Base-by-base conservation (phyloP, 805 yeast species). In the Kuraishia hungarica region DNA sequence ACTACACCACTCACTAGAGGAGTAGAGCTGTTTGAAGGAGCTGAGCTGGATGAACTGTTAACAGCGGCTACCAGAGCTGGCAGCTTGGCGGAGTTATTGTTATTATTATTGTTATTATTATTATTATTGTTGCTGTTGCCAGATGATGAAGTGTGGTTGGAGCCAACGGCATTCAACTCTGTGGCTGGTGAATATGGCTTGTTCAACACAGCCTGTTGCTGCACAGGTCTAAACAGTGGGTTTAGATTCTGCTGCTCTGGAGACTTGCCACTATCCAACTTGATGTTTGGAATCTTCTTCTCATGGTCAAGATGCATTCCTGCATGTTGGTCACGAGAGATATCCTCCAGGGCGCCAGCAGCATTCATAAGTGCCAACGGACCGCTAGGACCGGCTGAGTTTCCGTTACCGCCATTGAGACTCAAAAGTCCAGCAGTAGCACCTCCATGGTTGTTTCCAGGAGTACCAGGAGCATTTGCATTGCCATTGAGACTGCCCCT, bases 341-440 rank as follows among this genome's bases (percentile, higher is more conserved):
- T 61, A 19, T 70, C 70, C 56, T 73, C 77, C 51, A 72, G 62
- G 15, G 75, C 75, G 28, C 76, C 76, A 19, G 74, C 75, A 58
- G 62, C 64, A 51, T 59, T 60, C 28, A 60, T 64, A 26, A 54
- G 49, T 2, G 60, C 63, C 26, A 54, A 24, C 8, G 48, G 48
- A 15, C 53, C 53, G 15, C 17, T 24, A 15, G 49, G 49, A 35
- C 24, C 20, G 8, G 35, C 2, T 11, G 20, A 23, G 35, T 17
- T 49, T 7, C 51, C 51, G 28, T 48, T 53, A 23, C 21, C 22
- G 4, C 29, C 19, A 11, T 51, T 51, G 39, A 50, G 23, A 17
- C 43, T 19, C n/a, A 50, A 50, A 10, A 50, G 4, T 11, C 26
- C 26, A 47, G 21, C 8, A 5, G 74, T 68, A 2, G 77, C 53